Conservation (phyloP, 495 filamentous ascomycete species). For the Penicillium riverlandense region DNA sequence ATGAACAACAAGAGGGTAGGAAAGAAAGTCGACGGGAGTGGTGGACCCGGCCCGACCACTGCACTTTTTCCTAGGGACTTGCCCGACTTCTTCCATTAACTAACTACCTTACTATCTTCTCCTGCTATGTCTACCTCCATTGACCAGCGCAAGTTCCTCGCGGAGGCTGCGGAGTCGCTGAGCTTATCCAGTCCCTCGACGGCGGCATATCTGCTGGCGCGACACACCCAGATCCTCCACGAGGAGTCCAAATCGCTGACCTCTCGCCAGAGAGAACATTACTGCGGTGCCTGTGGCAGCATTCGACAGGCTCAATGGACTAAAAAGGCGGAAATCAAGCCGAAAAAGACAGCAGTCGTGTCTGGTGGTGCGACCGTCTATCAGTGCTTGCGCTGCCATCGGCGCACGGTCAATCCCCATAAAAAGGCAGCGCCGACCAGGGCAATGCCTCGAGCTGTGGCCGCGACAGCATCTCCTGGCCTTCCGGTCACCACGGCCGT, state of each 20-base stretch:
- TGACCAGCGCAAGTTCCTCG: constrained; percentile 23
- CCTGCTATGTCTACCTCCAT: no score
- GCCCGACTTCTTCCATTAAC: no score
- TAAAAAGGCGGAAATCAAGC: constrained; percentile 20
- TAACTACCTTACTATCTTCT: no score
- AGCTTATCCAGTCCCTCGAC: constrained; percentile 36
- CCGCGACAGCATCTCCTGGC: neutral
- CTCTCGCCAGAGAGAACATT: constrained; percentile 26
- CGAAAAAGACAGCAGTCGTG: constrained; percentile 6
- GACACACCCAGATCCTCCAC: constrained; percentile 34
- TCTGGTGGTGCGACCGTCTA: constrained; percentile 20
- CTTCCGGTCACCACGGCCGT: no score
- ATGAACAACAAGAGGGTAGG: no score
- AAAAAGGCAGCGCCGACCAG: constrained; percentile 9
- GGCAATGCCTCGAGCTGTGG: constrained; percentile 1
- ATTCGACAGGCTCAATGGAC: constrained; percentile 36
- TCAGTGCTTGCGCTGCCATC: constrained; percentile 33
- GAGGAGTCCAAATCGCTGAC: constrained; percentile 33
- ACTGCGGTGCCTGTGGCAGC: constrained; percentile 48
- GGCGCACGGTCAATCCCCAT: constrained; percentile 20
- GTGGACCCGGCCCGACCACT: neutral
- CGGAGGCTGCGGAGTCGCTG: constrained; percentile 36
- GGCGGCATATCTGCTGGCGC: constrained; percentile 38
- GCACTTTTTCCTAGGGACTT: no score
- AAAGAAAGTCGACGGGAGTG: neutral